A percentile compares a stretch with the other conserved stretches of the same genome.
Evolutionary conservation across 768 basidiomycete species (phyloP).

Genomic region (Tricholoma saponaceum): DNA sequence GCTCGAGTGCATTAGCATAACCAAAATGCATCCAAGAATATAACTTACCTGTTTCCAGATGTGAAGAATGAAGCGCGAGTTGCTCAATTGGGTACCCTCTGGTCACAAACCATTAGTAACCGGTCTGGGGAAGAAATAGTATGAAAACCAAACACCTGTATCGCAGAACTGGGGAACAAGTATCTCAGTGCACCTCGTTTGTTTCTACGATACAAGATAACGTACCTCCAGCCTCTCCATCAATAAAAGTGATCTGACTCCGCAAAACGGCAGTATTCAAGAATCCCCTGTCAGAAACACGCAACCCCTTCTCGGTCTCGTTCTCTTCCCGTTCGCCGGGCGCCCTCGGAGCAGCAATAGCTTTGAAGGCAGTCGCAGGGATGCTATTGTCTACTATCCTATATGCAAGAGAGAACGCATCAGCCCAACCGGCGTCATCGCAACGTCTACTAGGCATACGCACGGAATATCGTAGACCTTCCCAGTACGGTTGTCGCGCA

Average conservation of each 20-base stretch:
- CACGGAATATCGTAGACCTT: conserved; percentile 72
- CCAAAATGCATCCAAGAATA: background rate
- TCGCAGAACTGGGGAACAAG: conserved; percentile 45
- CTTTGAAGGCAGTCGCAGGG: conserved; percentile 78
- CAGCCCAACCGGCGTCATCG: background rate
- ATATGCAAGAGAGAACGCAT: background rate
- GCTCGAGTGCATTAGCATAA: background rate
- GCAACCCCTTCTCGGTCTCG: conserved; percentile 77
- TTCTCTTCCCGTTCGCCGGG: conserved; percentile 72
- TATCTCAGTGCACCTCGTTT: conserved; percentile 1
- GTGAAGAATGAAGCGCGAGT: conserved; percentile 73
- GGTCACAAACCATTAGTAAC: conserved; percentile 1
- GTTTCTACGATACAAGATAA: conserved; percentile 2
- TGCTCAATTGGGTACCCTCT: conserved; percentile 94
- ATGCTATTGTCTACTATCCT: conserved; percentile 83
- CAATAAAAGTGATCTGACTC: conserved; percentile 86
- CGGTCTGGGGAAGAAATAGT: background rate
- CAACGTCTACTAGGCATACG: conserved; percentile 23
- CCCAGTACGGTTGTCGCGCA: conserved; percentile 83
- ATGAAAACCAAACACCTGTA: conserved; percentile 49
- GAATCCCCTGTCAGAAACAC: conserved; percentile 78
- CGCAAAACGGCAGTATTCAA: conserved; percentile 78
- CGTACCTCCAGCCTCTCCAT: conserved; percentile 79
- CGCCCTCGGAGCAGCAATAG: conserved; percentile 54
- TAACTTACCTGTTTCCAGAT: conserved; percentile 60